phyloP scores from a whole-genome alignment of 208 protist species.

The Leishmania mexicana region DNA sequence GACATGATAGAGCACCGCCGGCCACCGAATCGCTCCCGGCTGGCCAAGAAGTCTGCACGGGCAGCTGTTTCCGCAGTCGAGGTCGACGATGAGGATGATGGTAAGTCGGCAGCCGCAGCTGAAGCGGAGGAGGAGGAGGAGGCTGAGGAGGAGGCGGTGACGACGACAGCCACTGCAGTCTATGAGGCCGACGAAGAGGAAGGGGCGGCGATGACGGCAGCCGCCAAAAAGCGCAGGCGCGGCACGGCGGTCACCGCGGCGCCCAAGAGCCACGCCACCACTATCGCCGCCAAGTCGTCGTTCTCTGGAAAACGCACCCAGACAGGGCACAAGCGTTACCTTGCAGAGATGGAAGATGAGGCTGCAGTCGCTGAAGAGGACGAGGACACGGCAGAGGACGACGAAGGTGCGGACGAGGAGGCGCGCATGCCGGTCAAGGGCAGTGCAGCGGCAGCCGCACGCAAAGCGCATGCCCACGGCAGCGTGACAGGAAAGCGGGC shows the following conservation, averaged over 20 bases:
- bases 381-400: constrained; percentile 17
- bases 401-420: constrained; percentile 26
- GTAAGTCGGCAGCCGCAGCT: not conserved
- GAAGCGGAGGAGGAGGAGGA: constrained; percentile 26
- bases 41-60: constrained; percentile 17
- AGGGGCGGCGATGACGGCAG: constrained; percentile 7
- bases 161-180: not conserved
- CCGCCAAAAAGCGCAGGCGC: not conserved
- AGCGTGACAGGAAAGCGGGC: not conserved
- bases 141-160: constrained; percentile 9
- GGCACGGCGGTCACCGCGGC: not conserved
- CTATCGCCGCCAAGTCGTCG: not conserved
- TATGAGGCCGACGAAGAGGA: constrained; percentile 36
- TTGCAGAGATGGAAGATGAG: constrained; percentile 17
- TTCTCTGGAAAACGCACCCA: not conserved
- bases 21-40: not conserved
- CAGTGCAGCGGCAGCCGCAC: not conserved
- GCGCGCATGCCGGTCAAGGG: not conserved
- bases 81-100: constrained; percentile 21
- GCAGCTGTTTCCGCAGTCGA: constrained; percentile 4
- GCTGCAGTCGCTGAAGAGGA: constrained; percentile 16
- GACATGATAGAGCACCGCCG: constrained; percentile 6
- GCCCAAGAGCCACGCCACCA: not conserved
- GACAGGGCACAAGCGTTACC: not conserved
- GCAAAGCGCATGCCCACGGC: constrained; percentile 6